Evolutionary conservation across 1,284 basidiomycete species (phyloP), one percentile per base, ranked within the genome.

Genomic region (Sanghuangporus weigelae): DNA sequence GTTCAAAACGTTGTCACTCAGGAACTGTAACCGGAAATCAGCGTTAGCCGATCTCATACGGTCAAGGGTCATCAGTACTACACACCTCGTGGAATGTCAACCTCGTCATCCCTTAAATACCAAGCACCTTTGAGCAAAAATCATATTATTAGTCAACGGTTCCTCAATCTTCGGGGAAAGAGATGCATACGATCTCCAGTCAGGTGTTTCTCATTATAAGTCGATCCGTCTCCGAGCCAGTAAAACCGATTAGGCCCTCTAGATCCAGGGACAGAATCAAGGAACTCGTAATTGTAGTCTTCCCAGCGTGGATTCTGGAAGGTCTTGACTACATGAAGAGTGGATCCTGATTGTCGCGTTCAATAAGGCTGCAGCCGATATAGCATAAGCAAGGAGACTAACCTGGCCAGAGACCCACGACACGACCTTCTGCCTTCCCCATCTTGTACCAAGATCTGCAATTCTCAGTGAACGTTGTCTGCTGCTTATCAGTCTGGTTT

Each of bases 361-460:
- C 2, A 7, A 3, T 46, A 7, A 46, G 44, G 16, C 10, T 19
- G 26, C 26, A 4, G 26, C 26, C 3, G 26, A 31, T 5, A 31
- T 31, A 31, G 26, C 5, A 5, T 31, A 31, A 31, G 26, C 26
- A 31, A 31, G 26, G 3, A 31, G 26, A 3, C 4, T 42, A 39
- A 81, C 84, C 84, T 38, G 85, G 86, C 84, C 84, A 88, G 2
- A 88, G 72, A 0, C 76, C 84, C 23, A 78, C 77, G 3, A 87
- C 75, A 1, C 82, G 77, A 2, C 86, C 85, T 62, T 85, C 82
- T 67, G 79, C 78, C 65, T 80, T 80, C 3, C 84, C 84, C 49
- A 74, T 76, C 70, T 88, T 88, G 69, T 88, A 88, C 87, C 87
- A 89, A 2, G 84, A 84, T 3, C 79, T 75, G 68, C 86, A 87